Evolutionary conservation across 768 basidiomycete genomes (phyloP).

Genomic region (Pleurotus eryngii): DNA sequence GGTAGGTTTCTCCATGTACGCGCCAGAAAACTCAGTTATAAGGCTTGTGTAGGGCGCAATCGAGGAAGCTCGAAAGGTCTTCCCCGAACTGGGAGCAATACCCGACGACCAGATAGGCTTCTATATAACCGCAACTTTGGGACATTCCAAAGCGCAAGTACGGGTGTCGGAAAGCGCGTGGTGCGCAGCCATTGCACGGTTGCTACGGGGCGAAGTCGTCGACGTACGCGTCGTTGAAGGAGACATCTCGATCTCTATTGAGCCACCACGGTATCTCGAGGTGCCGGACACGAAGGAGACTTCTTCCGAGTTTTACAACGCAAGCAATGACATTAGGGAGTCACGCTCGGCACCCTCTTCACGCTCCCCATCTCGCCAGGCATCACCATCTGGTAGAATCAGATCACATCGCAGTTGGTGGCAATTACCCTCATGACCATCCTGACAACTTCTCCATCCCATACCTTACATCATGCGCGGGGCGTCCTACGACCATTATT

Average conservation of each 20-base stretch:
- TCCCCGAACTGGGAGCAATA: slow-evolving; percentile 35
- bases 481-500: neutral
- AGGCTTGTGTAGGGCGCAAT: slow-evolving; percentile 42
- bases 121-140: slow-evolving; percentile 30
- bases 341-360: slow-evolving; percentile 24
- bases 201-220: slow-evolving; percentile 46
- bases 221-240: slow-evolving; percentile 36
- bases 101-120: slow-evolving; percentile 43
- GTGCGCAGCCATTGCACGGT: slow-evolving; percentile 34
- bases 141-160: slow-evolving; percentile 29
- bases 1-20: slow-evolving; percentile 25
- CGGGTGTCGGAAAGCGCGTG: slow-evolving; percentile 54
- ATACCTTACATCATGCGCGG: neutral
- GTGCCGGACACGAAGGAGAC: slow-evolving; percentile 21
- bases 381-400: slow-evolving; percentile 16
- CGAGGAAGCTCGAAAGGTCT: slow-evolving; percentile 47
- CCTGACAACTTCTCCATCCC: too few relatives aligned
- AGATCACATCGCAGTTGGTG: slow-evolving; percentile 12
- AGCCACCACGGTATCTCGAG: slow-evolving; percentile 43
- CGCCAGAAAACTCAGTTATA: neutral
- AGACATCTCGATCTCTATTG: slow-evolving; percentile 15
- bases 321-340: neutral
- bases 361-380: slow-evolving; percentile 16
- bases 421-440: slow-evolving; percentile 3
- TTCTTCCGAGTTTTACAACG: slow-evolving; percentile 11